Evolutionary conservation across 768 basidiomycete genomes (phyloP).

Genomic region (Boletales sp.): DNA sequence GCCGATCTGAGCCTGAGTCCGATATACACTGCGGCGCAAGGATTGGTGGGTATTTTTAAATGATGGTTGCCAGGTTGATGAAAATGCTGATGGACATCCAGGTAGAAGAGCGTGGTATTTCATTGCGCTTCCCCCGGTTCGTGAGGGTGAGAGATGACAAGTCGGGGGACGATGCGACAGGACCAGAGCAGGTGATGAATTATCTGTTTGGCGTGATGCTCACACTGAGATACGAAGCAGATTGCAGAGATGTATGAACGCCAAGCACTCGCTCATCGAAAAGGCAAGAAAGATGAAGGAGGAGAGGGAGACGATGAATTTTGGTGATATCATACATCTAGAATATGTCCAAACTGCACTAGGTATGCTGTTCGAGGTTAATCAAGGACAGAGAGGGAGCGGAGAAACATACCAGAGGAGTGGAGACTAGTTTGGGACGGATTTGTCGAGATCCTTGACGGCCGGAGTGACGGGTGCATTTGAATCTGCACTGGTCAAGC

Average conservation of each 20-base stretch:
- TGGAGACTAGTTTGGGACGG: constrained; percentile 19
- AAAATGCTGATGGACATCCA: constrained; percentile 25
- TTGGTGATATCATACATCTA: constrained; percentile 48
- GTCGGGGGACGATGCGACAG: constrained; percentile 85
- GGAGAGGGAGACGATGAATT: constrained; percentile 66
- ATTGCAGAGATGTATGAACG: constrained; percentile 93
- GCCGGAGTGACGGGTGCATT: constrained; percentile 43
- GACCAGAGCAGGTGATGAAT: constrained; percentile 76
- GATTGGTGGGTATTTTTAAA: constrained; percentile 54
- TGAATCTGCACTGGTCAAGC: constrained; percentile 30
- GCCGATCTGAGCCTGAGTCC: constrained; percentile 97
- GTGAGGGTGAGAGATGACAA: constrained; percentile 93
- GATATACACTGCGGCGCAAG: constrained; percentile 91
- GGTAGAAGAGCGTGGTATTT: constrained; percentile 90
- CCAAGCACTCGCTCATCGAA: constrained; percentile 78
- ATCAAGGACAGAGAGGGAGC: neutral
- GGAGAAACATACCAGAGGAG: constrained; percentile 1
- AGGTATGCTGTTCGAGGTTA: constrained; percentile 4
- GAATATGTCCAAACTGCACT: constrained; percentile 12
- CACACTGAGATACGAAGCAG: constrained; percentile 34
- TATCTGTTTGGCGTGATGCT: neutral
- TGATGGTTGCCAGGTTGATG: neutral
- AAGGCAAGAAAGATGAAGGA: constrained; percentile 61
- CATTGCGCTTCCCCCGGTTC: constrained; percentile 94
- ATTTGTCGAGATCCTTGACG: constrained; percentile 38